Base-by-base conservation (phyloP, 139 green algal species). In the Picochlorum sp. region DNA sequence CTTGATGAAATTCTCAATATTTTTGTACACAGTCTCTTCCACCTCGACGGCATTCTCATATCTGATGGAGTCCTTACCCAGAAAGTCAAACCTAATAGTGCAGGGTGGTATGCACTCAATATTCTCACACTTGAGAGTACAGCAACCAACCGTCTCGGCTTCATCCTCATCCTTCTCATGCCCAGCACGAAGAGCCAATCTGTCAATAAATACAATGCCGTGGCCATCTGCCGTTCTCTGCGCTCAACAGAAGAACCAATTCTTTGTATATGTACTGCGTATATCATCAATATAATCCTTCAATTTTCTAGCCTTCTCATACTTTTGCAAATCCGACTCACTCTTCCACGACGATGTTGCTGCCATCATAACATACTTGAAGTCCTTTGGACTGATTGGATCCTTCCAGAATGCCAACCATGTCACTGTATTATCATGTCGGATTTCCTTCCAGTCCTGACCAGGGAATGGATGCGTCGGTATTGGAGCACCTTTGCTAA, bases 91-190 rank as follows among this genome's bases (percentile, higher is more conserved):
- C 68, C 90, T 87, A 78, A 96, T 88, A 51, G 80, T 66, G 74
- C 84, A 76, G 11, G 72, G 74, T 4, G 68, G 60, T 14, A 92
- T 24, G 41, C 76, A 71, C 57, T 92, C 81, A 45, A 96, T 77
- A 58, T 96, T 95, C 66, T 92, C 89, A 14, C 84, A 89, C 78
- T 97, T 98, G 61, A 98, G 84, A 6, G 85, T 96, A 72, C 86
- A 94, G 79, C 91, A 96, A 77, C 92, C 92, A 6, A 99, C 94
- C 1, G 94, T 99, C 74, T 99, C 94, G n/a, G 94, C 94, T 76
- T 98, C 92, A 61, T 99, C 94, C 38, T 98, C 93, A 58, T 98
- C 90, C 78, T 96, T 97, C 57, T 96, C 94, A 61, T 97, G 92
- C 6, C 94, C 94, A n/a, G 94, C 94, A 75, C 94, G 90, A 65